Conservation (phyloP, 2,329 filamentous ascomycete species). For the Hortaea werneckii region DNA sequence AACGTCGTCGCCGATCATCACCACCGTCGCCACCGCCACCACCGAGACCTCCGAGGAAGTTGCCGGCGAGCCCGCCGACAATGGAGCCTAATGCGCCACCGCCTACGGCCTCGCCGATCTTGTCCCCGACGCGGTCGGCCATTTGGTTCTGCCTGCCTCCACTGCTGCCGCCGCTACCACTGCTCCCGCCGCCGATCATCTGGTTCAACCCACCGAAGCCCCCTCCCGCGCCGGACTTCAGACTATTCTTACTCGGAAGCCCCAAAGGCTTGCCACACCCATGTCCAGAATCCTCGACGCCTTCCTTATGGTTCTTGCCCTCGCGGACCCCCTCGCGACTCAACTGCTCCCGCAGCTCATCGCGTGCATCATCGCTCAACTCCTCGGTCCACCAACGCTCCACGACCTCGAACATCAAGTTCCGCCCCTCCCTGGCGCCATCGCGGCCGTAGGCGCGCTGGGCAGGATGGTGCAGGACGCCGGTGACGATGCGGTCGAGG, state of each 20-base stretch:
- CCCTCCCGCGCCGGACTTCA: constrained; percentile 36
- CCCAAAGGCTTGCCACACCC: constrained; percentile 72
- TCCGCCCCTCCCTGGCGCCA: constrained; percentile 60
- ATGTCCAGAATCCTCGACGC: constrained; percentile 73
- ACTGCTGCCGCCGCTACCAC: neutral
- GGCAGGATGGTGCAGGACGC: constrained; percentile 82
- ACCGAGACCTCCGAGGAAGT: constrained; percentile 33
- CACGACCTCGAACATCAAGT: constrained; percentile 68
- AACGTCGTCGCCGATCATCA: neutral
- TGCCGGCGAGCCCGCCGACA: constrained; percentile 56
- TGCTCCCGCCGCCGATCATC: neutral
- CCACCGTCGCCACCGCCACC: neutral
- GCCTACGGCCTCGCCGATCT: constrained; percentile 50
- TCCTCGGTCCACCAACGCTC: constrained; percentile 66
- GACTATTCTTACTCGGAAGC: constrained; percentile 53
- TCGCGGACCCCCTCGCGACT: constrained; percentile 66
- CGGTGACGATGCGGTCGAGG: constrained; percentile 65
- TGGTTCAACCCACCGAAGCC: neutral
- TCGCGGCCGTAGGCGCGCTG: constrained; percentile 60
- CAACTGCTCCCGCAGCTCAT: constrained; percentile 63
- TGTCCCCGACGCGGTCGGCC: constrained; percentile 35
- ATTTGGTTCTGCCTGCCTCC: constrained; percentile 1
- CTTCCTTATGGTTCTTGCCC: constrained; percentile 78
- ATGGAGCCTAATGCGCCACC: constrained; percentile 60
- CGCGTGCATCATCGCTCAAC: constrained; percentile 51